A percentile compares a stretch with the other conserved stretches of the same genome.
phyloP scores from a whole-genome alignment of 2,329 filamentous ascomycete species.

The Cladosporium sp. region DNA sequence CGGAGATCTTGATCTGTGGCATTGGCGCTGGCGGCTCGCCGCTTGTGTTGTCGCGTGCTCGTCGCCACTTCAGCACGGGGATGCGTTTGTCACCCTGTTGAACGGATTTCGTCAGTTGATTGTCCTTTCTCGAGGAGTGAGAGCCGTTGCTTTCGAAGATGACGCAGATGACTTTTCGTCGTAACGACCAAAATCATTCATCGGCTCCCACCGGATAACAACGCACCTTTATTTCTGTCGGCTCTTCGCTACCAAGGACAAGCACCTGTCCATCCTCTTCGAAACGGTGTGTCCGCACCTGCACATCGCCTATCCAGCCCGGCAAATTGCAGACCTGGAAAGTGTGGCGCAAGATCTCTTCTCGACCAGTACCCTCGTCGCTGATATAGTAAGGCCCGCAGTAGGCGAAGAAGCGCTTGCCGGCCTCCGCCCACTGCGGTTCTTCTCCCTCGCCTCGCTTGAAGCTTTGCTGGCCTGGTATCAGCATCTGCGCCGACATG shows the following conservation, averaged over 20 bases:
- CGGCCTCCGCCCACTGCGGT: conserved; percentile 37
- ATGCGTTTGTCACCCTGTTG: conserved; percentile 33
- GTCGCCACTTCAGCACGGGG: conserved; percentile 34
- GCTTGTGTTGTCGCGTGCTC: conserved; percentile 30
- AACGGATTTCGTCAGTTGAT: not conserved
- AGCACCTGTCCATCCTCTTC: conserved; percentile 37
- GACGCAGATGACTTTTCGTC: not conserved
- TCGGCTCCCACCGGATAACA: not conserved
- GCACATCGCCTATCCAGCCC: conserved; percentile 36
- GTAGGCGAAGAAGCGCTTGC: conserved; percentile 35
- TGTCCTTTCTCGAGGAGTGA: not conserved
- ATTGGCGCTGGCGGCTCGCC: conserved; percentile 31
- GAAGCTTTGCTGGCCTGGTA: conserved; percentile 35
- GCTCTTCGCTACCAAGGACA: conserved; percentile 35
- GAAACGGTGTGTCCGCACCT: conserved; percentile 34
- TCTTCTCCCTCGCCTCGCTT: conserved; percentile 35
- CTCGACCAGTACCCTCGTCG: conserved; percentile 30
- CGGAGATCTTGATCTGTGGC: conserved; percentile 36
- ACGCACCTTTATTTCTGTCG: conserved; percentile 35
- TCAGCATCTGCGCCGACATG: conserved; percentile 36
- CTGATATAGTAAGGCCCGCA: conserved; percentile 37
- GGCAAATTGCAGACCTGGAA: conserved; percentile 37
- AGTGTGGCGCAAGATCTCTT: conserved; percentile 33
- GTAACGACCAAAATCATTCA: not conserved
- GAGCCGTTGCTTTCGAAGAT: not conserved